Evolutionary conservation across 106 monocot species (phyloP).

Genomic region (Dendrobium nobile): DNA sequence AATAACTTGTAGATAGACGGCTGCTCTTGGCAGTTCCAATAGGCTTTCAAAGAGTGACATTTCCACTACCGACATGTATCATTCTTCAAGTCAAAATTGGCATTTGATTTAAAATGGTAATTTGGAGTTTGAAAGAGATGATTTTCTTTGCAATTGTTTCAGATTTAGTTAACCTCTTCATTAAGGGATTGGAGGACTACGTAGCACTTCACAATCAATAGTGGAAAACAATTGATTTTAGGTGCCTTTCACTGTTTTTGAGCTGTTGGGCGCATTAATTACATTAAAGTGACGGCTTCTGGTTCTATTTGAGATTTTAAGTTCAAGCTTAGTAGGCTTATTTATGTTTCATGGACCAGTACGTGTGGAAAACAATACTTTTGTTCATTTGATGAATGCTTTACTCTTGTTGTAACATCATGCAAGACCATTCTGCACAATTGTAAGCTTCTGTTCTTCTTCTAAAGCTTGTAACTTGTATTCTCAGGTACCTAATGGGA

Average conservation of each 20-base stretch:
- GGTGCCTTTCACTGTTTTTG: neutral
- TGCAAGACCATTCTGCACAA: neutral
- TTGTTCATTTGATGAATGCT: neutral
- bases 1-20: neutral
- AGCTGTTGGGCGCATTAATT: neutral
- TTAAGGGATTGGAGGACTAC: neutral
- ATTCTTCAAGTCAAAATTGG: neutral
- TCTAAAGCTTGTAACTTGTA: neutral
- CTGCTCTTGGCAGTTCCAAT: neutral
- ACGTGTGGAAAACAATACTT: neutral
- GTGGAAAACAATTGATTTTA: neutral
- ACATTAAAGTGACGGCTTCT: neutral
- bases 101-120: conserved; percentile 3
- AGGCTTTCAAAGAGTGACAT: neutral
- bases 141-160: neutral
- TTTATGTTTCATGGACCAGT: neutral
- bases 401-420: neutral
- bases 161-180: neutral
- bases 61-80: neutral
- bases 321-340: neutral
- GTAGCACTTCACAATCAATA: neutral
- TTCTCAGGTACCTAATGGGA: conserved; percentile 69
- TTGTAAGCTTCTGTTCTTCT: neutral
- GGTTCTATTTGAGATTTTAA: neutral
- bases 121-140: neutral